Conservation (phyloP, 2,329 filamentous ascomycete species). For the Epichloe scottii region DNA sequence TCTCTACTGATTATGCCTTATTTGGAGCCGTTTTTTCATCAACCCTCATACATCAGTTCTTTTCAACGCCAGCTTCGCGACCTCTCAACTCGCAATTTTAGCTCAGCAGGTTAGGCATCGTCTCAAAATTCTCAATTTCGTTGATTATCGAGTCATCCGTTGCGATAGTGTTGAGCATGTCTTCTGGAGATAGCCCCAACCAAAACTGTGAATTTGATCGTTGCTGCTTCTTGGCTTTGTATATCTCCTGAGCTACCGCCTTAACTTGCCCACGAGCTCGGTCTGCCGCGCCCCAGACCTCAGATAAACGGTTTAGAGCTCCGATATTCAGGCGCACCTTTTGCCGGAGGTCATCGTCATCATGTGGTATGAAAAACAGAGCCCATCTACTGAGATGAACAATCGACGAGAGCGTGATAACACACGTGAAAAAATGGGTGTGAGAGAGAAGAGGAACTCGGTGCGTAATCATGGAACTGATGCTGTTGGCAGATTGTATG, state of each 20-base stretch:
- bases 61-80: neutral
- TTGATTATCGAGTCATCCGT: slow-evolving; percentile 47
- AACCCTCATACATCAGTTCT: neutral
- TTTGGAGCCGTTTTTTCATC: too few species aligned
- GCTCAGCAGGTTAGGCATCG: slow-evolving; percentile 10
- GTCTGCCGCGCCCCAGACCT: slow-evolving; percentile 60
- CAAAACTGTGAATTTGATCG: slow-evolving; percentile 41
- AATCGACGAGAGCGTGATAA: slow-evolving; percentile 65
- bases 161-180: slow-evolving; percentile 41
- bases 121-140: slow-evolving; percentile 34
- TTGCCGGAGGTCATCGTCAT: slow-evolving; percentile 57
- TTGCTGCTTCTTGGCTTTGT: slow-evolving; percentile 43
- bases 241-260: slow-evolving; percentile 67
- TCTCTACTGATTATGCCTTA: too few species aligned
- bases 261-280: slow-evolving; percentile 62
- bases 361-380: slow-evolving; percentile 44
- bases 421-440: slow-evolving; percentile 75
- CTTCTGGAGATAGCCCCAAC: slow-evolving; percentile 40
- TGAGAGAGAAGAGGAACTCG: slow-evolving; percentile 60
- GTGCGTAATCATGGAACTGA: slow-evolving; percentile 63
- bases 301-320: slow-evolving; percentile 54
- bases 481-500: slow-evolving; percentile 63
- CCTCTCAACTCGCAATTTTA: neutral
- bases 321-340: slow-evolving; percentile 69
- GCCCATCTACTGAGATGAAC: slow-evolving; percentile 74